Evolutionary conservation across 2,329 filamentous ascomycete species (phyloP).

Genomic region (Fonsecaea multimorphosa): DNA sequence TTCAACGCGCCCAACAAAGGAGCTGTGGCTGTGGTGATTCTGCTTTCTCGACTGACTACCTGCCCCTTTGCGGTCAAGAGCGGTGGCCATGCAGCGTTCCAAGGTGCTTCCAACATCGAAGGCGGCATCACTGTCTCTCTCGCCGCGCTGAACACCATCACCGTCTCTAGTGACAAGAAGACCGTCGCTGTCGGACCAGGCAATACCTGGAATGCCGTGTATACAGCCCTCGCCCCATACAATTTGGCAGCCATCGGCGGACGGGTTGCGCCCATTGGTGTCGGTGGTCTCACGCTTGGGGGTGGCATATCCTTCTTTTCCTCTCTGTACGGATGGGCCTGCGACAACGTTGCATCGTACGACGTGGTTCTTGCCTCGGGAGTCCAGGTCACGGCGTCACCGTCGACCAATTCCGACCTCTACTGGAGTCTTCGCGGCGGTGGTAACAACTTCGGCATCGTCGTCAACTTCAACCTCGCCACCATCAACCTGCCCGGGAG

Average conservation of each 20-base stretch:
- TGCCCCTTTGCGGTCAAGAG: slow-evolving; percentile 62
- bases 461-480: slow-evolving; percentile 51
- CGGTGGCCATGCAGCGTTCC: slow-evolving; percentile 64
- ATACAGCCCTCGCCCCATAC: slow-evolving; percentile 42
- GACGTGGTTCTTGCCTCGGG: slow-evolving; percentile 38
- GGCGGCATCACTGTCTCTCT: slow-evolving; percentile 48
- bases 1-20: slow-evolving; percentile 42
- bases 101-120: slow-evolving; percentile 59
- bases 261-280: slow-evolving; percentile 41
- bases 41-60: slow-evolving; percentile 41
- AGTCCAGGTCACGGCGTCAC: slow-evolving; percentile 44
- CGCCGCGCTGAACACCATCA: slow-evolving; percentile 42
- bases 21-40: slow-evolving; percentile 44
- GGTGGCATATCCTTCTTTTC: slow-evolving; percentile 34
- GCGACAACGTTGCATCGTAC: slow-evolving; percentile 38
- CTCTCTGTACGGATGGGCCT: slow-evolving; percentile 34
- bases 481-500: slow-evolving; percentile 33
- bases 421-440: slow-evolving; percentile 52
- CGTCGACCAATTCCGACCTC: slow-evolving; percentile 44
- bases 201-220: slow-evolving; percentile 47
- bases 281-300: slow-evolving; percentile 34
- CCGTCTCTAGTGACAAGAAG: slow-evolving; percentile 40
- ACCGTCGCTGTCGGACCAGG: slow-evolving; percentile 44
- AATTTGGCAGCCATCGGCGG: slow-evolving; percentile 46
- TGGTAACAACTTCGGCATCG: slow-evolving; percentile 49